Evolutionary conservation across 2,329 filamentous ascomycete species (phyloP), one percentile per base, ranked within the genome.

Genomic region (Lizonia empirigonia): DNA sequence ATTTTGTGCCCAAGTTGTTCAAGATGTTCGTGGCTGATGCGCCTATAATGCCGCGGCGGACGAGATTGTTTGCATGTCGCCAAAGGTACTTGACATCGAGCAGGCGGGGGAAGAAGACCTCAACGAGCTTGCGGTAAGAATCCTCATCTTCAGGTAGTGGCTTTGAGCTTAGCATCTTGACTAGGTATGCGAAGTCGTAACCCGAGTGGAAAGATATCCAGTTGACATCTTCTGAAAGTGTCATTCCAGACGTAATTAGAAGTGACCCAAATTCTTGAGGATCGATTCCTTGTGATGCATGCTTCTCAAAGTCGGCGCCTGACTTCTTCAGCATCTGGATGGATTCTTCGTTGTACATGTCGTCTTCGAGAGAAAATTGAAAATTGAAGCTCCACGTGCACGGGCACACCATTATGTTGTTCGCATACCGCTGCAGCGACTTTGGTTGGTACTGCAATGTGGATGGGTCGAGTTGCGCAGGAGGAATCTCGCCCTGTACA

Each of bases 321-420:
- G 91, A 90, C 65, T 90, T 88, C 63, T 91, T 87, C 16, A 97
- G 82, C 63, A 96, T 91, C 59, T 94, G 89, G 61, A 97, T 97
- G 13, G 91, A 97, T 50, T 91, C 89, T 70, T 96, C 89, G 58
- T 95, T 94, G 76, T 95, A 97, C 94, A 99, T 99, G 76, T 99
- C 94, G 30, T 93, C 86, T 61, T 94, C 89, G 8, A 97, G 81
- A 1, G 91, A 94, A 74, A 97, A 99, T 64, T 92, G 88, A 77
- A 99, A 99, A 80, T 99, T 97, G 82, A 99, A 99, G 64, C 97
- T 93, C 94, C 94, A 99, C 15, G 93, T 95, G 70, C 89, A 95
- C 13, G 90, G 93, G 52, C 91, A 86, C 39, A 83, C 81, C n/a
- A 79, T 70, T 45, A 82, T 76, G 57, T 79, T 80, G 56, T 78